Conservation (phyloP, 1,139 yeast species). For the Suhomyces coccinellae region DNA sequence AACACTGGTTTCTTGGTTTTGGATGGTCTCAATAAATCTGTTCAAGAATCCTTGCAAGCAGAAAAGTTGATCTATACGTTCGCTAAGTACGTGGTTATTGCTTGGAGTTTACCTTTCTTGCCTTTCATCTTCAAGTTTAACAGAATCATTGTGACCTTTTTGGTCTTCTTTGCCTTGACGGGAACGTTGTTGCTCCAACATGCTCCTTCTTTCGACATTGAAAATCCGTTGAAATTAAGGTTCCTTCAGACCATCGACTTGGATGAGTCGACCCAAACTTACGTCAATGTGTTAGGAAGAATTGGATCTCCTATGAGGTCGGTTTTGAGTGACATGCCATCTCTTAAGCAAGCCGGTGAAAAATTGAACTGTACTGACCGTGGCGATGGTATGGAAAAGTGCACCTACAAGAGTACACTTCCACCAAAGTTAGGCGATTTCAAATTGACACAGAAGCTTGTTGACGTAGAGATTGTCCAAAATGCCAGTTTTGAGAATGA, state of each 20-base stretch:
- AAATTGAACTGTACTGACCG: slow-evolving; percentile 34
- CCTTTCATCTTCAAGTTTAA: slow-evolving; percentile 76
- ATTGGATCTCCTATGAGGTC: slow-evolving; percentile 38
- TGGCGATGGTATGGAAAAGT: slow-evolving; percentile 51
- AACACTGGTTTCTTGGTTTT: slow-evolving; percentile 54
- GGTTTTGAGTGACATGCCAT: slow-evolving; percentile 61
- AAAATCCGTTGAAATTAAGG: slow-evolving; percentile 68
- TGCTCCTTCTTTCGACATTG: slow-evolving; percentile 54
- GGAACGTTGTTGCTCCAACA: slow-evolving; percentile 40
- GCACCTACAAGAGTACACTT: slow-evolving; percentile 51
- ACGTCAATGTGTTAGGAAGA: slow-evolving; percentile 54
- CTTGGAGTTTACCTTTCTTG: slow-evolving; percentile 56
- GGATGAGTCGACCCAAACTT: slow-evolving; percentile 29
- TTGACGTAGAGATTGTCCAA: slow-evolving; percentile 49
- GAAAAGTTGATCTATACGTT: slow-evolving; percentile 49
- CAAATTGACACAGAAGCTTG: slow-evolving; percentile 24
- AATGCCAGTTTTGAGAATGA: slow-evolving; percentile 45
- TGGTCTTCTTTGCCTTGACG: slow-evolving; percentile 34
- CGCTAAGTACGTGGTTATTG: slow-evolving; percentile 33
- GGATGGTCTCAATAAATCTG: slow-evolving; percentile 66
- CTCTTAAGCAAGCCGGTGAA: slow-evolving; percentile 43
- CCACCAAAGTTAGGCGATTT: slow-evolving; percentile 44
- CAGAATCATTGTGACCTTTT: slow-evolving; percentile 44
- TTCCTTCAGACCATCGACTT: slow-evolving; percentile 61
- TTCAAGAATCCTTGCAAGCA: slow-evolving; percentile 59